These are phyloP conservation scores for Thozetella sp. DNA, from an alignment of 495 filamentous ascomycete genomes.

Conservation along the genomic window DNA sequence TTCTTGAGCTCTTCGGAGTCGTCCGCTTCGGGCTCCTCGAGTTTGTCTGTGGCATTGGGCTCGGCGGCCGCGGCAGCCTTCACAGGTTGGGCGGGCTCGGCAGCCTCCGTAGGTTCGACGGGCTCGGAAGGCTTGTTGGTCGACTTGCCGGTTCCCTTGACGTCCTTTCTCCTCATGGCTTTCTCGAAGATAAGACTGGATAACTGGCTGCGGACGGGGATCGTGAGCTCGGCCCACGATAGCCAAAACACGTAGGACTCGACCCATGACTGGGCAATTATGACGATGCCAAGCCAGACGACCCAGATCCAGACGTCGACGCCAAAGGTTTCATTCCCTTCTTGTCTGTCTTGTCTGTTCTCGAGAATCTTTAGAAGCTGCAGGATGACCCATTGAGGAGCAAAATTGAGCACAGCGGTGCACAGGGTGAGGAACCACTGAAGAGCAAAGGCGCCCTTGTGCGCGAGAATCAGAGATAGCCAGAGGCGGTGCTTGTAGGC, in stretches of 20 bases:
- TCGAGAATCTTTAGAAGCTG: constrained; percentile 68
- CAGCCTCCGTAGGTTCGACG: constrained; percentile 17
- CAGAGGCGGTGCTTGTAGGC: constrained; percentile 57
- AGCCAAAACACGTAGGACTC: constrained; percentile 69
- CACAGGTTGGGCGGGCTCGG: constrained; percentile 14
- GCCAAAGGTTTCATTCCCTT: constrained; percentile 21
- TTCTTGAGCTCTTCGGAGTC: constrained; percentile 49
- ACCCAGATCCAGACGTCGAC: constrained; percentile 70
- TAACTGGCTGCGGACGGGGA: constrained; percentile 70
- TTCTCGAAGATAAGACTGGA: constrained; percentile 78
- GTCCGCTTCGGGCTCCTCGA: constrained; percentile 44
- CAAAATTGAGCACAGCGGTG: constrained; percentile 61
- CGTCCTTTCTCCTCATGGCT: constrained; percentile 77
- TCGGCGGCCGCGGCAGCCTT: constrained; percentile 12
- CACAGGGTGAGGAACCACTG: constrained; percentile 58
- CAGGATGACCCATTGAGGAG: constrained; percentile 70
- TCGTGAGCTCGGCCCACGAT: constrained; percentile 60
- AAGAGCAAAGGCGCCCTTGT: constrained; percentile 51
- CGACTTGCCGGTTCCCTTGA: constrained; percentile 45
- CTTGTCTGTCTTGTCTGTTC: constrained; percentile 38
- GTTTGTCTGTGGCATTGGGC: constrained; percentile 24
- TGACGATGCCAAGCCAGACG: constrained; percentile 56
- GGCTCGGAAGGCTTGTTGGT: constrained; percentile 26
- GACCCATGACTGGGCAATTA: constrained; percentile 56
- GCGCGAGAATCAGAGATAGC: constrained; percentile 57